These are phyloP conservation scores for Microbotryum saponariae DNA, from an alignment of 1,284 basidiomycete genomes.

Conservation along the genomic window DNA sequence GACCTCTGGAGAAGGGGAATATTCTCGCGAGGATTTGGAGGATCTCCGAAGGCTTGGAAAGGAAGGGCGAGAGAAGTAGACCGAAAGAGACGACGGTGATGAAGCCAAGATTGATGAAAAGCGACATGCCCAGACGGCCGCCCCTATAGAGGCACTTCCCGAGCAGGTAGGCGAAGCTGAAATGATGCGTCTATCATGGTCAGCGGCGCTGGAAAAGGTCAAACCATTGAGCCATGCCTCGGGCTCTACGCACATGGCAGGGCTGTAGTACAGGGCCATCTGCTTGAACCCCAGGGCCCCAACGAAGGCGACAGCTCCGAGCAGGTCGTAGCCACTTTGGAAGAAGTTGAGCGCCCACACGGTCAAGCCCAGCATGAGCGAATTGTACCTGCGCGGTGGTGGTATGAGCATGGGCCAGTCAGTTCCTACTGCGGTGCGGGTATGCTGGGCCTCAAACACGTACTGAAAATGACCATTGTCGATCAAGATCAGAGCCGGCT, in stretches of 20 bases:
- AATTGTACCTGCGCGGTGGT: conserved; percentile 53
- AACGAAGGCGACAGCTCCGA: conserved; percentile 74
- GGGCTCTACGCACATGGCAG: conserved; percentile 52
- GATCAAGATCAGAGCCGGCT: conserved; percentile 73
- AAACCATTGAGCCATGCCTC: too few species aligned
- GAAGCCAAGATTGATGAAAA: conserved; percentile 61
- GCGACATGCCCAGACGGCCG: conserved; percentile 50
- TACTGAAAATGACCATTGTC: conserved; percentile 90
- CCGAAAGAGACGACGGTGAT: conserved; percentile 51
- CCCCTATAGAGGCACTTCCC: conserved; percentile 72
- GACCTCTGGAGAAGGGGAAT: conserved; percentile 79
- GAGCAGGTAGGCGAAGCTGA: conserved; percentile 59
- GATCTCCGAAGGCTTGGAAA: conserved; percentile 52
- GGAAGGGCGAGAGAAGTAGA: conserved; percentile 66
- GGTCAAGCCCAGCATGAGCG: conserved; percentile 76
- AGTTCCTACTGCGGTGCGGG: too few species aligned
- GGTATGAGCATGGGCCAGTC: neutral
- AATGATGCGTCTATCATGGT: conserved; percentile 35
- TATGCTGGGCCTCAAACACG: conserved; percentile 4
- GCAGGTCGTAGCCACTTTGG: conserved; percentile 57
- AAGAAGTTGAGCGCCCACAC: conserved; percentile 64
- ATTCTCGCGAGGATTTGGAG: conserved; percentile 67
- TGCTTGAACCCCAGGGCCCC: conserved; percentile 84
- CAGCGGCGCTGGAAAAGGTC: neutral
- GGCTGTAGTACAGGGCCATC: conserved; percentile 90